phyloP scores from a whole-genome alignment of 305 asterid species.

The Withania somnifera region DNA sequence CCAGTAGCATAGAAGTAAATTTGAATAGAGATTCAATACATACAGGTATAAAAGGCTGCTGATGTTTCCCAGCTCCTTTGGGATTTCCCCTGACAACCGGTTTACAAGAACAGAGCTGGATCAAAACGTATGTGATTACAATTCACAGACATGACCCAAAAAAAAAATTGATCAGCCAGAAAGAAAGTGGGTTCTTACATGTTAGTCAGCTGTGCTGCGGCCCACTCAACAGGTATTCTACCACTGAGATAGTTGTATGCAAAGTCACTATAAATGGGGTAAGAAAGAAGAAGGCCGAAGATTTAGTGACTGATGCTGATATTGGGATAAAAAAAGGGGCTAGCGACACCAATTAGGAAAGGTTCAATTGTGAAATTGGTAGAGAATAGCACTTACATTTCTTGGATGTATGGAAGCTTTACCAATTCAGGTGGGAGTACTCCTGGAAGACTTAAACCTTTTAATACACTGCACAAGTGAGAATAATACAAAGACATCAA shows the following conservation, averaged over 20 bases:
- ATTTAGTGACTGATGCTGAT: conserved; percentile 1
- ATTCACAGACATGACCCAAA: not conserved
- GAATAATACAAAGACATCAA: conserved; percentile 1
- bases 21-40: conserved; percentile 17
- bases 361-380: not conserved
- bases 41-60: conserved; percentile 79
- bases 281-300: not conserved
- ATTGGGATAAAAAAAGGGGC: not conserved
- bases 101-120: conserved; percentile 86
- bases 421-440: conserved; percentile 48
- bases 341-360: not conserved
- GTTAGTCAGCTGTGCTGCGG: conserved; percentile 34
- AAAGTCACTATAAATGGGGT: conserved; percentile 51
- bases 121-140: conserved; percentile 10
- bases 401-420: conserved; percentile 55
- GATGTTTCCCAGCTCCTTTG: conserved; percentile 57
- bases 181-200: conserved; percentile 32
- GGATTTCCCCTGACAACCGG: conserved; percentile 77
- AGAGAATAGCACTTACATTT: conserved; percentile 38
- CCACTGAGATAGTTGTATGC: conserved; percentile 78
- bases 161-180: not conserved
- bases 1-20: not conserved
- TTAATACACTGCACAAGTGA: conserved; percentile 47
- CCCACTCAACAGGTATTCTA: conserved; percentile 81
- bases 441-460: conserved; percentile 71